Evolutionary conservation across 352 stramenopile species (phyloP).

Genomic region (Phytophthora sp.): DNA sequence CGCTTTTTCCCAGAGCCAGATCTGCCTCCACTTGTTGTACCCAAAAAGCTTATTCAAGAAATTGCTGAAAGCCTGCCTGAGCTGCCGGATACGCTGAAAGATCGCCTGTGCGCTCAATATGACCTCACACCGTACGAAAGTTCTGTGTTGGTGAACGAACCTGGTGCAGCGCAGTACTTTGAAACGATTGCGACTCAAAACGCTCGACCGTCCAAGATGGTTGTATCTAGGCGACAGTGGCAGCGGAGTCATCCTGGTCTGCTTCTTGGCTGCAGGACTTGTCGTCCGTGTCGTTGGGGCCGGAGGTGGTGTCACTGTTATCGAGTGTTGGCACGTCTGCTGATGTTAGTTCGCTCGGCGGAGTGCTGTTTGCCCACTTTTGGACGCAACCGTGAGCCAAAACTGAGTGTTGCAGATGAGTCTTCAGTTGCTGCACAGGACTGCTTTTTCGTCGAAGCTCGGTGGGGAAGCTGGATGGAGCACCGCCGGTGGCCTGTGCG

Average conservation of each 20-base stretch:
- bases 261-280: slow-evolving; percentile 1
- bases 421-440: slow-evolving; percentile 52
- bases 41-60: slow-evolving; percentile 63
- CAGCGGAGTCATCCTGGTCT: slow-evolving; percentile 13
- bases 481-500: slow-evolving; percentile 48
- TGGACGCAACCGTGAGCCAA: slow-evolving; percentile 60
- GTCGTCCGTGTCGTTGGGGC: slow-evolving; percentile 2
- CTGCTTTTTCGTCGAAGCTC: slow-evolving; percentile 20
- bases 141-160: slow-evolving; percentile 76
- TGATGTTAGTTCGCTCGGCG: slow-evolving; percentile 18
- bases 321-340: slow-evolving; percentile 6
- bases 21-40: slow-evolving; percentile 93
- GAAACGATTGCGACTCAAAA: slow-evolving; percentile 18
- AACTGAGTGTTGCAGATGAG: slow-evolving; percentile 56
- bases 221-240: slow-evolving; percentile 12
- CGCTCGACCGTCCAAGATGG: slow-evolving; percentile 50
- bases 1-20: slow-evolving; percentile 97
- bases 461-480: not conserved
- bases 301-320: not conserved
- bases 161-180: slow-evolving; percentile 57
- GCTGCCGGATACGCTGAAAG: slow-evolving; percentile 80
- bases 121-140: slow-evolving; percentile 83
- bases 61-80: slow-evolving; percentile 72
- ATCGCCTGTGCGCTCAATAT: slow-evolving; percentile 79
- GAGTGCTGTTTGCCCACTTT: slow-evolving; percentile 53